phyloP scores from a whole-genome alignment of 2,329 filamentous ascomycete species.

The Pestalotiopsis sp. region DNA sequence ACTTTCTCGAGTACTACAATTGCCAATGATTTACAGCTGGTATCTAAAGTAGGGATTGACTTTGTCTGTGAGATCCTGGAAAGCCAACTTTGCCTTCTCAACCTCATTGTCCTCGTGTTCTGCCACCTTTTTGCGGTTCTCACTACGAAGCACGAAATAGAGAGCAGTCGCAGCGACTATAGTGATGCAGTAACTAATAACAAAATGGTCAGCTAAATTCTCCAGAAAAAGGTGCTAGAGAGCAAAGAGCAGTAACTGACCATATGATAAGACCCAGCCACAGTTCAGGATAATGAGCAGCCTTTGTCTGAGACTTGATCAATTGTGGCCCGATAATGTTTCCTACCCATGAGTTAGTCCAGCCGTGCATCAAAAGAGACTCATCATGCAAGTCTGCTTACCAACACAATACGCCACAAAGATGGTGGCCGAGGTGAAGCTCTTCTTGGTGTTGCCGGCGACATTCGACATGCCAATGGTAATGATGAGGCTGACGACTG shows the following conservation, averaged over 20 bases:
- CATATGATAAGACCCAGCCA: slow-evolving; percentile 69
- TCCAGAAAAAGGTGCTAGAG: slow-evolving; percentile 12
- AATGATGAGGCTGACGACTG: slow-evolving; percentile 61
- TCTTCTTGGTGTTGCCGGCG: slow-evolving; percentile 76
- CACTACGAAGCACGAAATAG: slow-evolving; percentile 58
- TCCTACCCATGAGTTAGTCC: slow-evolving; percentile 32
- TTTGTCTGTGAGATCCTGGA: slow-evolving; percentile 68
- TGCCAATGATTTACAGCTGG: not conserved
- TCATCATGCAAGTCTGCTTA: slow-evolving; percentile 5
- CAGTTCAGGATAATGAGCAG: slow-evolving; percentile 67
- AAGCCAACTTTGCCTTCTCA: slow-evolving; percentile 65
- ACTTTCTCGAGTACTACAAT: not conserved
- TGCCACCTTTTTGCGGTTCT: slow-evolving; percentile 54
- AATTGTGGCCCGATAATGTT: slow-evolving; percentile 77
- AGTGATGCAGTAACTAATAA: slow-evolving; percentile 64
- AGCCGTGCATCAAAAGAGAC: not conserved
- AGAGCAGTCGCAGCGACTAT: slow-evolving; percentile 57
- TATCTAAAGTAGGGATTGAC: slow-evolving; percentile 69
- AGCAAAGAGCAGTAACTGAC: slow-evolving; percentile 31
- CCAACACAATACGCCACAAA: slow-evolving; percentile 74
- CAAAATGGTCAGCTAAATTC: not conserved
- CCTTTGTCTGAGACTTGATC: slow-evolving; percentile 65
- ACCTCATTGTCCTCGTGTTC: slow-evolving; percentile 52
- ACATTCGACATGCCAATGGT: slow-evolving; percentile 64
- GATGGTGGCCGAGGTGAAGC: slow-evolving; percentile 70